phyloP scores from a whole-genome alignment of 108 stramenopile genomes.

The Skeletonema marinoi region DNA sequence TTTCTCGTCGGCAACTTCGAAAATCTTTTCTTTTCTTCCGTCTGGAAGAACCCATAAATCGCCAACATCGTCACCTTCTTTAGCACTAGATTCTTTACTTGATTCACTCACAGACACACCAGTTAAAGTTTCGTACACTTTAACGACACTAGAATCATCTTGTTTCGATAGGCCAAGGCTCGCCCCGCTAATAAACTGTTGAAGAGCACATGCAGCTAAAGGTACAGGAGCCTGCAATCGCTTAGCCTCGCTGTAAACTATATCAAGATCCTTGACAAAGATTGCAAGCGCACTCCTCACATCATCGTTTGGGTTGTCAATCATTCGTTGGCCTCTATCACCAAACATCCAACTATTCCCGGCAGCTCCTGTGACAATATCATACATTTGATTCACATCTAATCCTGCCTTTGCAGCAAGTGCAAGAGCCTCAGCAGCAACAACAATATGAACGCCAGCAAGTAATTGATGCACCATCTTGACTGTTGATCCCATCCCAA shows the following conservation, averaged over 20 bases:
- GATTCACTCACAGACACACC: slow-evolving; percentile 54
- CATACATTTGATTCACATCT: slow-evolving; percentile 69
- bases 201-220: slow-evolving; percentile 64
- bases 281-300: slow-evolving; percentile 70
- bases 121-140: slow-evolving; percentile 71
- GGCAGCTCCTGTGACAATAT: slow-evolving; percentile 77
- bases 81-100: background rate
- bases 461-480: slow-evolving; percentile 83
- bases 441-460: slow-evolving; percentile 77
- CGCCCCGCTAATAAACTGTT: slow-evolving; percentile 69
- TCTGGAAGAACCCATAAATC: slow-evolving; percentile 58
- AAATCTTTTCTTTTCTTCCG: slow-evolving; percentile 55
- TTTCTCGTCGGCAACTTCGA: slow-evolving; percentile 64
- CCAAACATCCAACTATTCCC: slow-evolving; percentile 81
- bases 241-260: slow-evolving; percentile 73
- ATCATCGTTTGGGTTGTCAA: slow-evolving; percentile 26
- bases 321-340: slow-evolving; percentile 76
- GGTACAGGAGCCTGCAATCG: slow-evolving; percentile 60
- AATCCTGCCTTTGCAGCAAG: slow-evolving; percentile 78
- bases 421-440: slow-evolving; percentile 72
- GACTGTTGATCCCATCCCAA: slow-evolving; percentile 69
- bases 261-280: slow-evolving; percentile 83
- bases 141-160: slow-evolving; percentile 79
- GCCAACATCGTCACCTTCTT: slow-evolving; percentile 51
- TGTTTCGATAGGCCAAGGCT: slow-evolving; percentile 59